Evolutionary conservation across 2,329 filamentous ascomycete genomes (phyloP), one percentile per base, ranked within the genome.

Genomic region (Sporothrix phasma): DNA sequence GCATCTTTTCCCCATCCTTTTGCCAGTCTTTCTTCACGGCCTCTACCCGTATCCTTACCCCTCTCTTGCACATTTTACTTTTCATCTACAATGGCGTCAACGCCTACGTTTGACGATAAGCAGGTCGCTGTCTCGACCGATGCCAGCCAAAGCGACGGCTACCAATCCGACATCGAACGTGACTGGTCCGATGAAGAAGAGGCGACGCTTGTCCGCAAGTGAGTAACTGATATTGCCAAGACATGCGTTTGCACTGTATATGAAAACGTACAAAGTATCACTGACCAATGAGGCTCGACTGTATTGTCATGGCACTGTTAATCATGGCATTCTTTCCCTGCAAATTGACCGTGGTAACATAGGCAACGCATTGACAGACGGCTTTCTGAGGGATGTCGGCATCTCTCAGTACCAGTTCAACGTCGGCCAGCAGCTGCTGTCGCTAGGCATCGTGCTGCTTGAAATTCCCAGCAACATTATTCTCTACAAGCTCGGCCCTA

Each of bases 351-450:
- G 62, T 26, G 51, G 79, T 78, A 63, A 56, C 24, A 63, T 56
- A 62, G 76, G 77, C 63, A 81, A 80, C 39, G 81, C 81, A 2
- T 68, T 83, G 45, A 83, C 80, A 3, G 80, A 82, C 46, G 78
- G 75, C 3, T 76, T 83, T 49, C 75, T 78, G 15, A 65, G 74
- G 3, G 80, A 83, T 64, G 75, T 83, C 5, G 71, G 74, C 15
- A 76, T 83, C 62, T 76, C 74, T 1, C 81, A 80, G 41, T 75
- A 79, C 60, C 76, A 83, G 56, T 77, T 82, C 68, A 83, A 83
- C 61, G 67, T 81, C 7, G 80, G 81, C 0, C 76, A 80, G n/a
- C 79, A 80, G 61, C 73, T 84, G 19, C 74, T 59, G 51, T 65
- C 64, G 7, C 53, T 65, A n/a, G 64, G 64, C 22, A 65, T 65